Conservation (phyloP, 2,329 filamentous ascomycete genomes). For the Emergomyces orientalis region DNA sequence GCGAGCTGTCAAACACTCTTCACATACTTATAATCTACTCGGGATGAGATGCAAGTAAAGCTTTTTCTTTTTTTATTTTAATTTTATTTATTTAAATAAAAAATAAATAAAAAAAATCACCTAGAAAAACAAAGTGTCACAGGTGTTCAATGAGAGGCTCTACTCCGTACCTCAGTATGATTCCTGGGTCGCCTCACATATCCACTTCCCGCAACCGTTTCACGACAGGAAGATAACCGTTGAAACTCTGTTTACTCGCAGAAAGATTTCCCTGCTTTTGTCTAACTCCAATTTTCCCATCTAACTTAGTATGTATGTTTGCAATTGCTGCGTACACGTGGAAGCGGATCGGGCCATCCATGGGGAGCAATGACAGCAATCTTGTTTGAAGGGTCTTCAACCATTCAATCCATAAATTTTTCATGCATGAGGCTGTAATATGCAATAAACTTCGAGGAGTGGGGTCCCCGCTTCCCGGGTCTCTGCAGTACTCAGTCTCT, state of each 20-base stretch:
- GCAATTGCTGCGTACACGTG: not conserved
- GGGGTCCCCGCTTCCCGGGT: not conserved
- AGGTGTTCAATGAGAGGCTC: not conserved
- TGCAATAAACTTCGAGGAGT: not conserved
- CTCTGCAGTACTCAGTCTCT: not conserved
- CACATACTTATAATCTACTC: not conserved
- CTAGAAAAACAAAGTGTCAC: not conserved
- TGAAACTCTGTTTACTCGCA: not conserved
- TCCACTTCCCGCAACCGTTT: slow-evolving; percentile 1
- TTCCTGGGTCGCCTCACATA: not conserved
- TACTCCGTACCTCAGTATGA: not conserved
- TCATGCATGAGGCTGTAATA: not conserved
- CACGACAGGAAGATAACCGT: not conserved
- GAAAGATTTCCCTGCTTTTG: not conserved
- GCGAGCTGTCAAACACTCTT: not conserved
- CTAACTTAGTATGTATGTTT: not conserved
- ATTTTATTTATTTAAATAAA: too few relatives aligned
- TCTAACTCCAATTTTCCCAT: not conserved
- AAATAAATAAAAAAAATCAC: not conserved
- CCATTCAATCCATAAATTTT: not conserved
- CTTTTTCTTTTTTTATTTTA: too few relatives aligned
- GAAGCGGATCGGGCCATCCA: not conserved
- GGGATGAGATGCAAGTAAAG: not conserved
- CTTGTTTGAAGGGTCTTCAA: not conserved
- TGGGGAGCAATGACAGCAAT: not conserved